Percentiles rank a stretch among this genome's conserved stretches.
Conservation (phyloP, 768 basidiomycete genomes). For the Boletus vermiculosoides region DNA sequence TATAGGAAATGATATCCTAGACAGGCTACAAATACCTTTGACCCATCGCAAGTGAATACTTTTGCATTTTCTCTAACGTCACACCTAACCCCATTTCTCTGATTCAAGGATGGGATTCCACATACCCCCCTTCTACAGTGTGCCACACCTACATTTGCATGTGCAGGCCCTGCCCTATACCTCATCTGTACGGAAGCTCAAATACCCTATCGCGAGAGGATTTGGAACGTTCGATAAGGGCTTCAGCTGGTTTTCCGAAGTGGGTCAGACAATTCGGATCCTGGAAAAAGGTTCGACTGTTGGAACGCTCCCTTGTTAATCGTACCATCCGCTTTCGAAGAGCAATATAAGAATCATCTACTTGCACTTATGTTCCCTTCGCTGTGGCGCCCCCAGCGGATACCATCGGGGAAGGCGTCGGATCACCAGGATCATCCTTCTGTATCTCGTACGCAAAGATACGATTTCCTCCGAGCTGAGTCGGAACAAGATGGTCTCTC, state of each 20-base stretch:
- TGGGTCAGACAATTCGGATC: conserved; percentile 58
- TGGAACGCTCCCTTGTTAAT: conserved; percentile 47
- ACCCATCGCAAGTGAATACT: conserved; percentile 45
- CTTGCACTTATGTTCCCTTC: no score
- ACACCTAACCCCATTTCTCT: background rate
- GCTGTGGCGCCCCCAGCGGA: background rate
- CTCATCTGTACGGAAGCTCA: conserved; percentile 35
- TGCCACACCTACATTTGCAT: conserved; percentile 75
- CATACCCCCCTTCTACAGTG: conserved; percentile 73
- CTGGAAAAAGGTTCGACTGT: conserved; percentile 54
- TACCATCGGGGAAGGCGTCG: background rate
- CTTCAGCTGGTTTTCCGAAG: conserved; percentile 69
- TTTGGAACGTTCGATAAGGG: conserved; percentile 53
- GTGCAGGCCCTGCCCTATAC: conserved; percentile 68
- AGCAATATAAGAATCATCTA: background rate
- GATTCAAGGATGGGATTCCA: conserved; percentile 71
- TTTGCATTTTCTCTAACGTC: background rate
- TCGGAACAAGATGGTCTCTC: background rate
- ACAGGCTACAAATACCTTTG: conserved; percentile 41
- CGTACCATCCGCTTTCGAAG: background rate
- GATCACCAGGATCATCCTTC: background rate
- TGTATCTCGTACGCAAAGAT: background rate
- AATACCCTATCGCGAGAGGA: conserved; percentile 50
- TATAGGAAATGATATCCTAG: conserved; percentile 54
- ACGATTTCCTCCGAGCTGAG: background rate